phyloP scores from a whole-genome alignment of 495 filamentous ascomycete genomes.

The Pyrenula aspistea region DNA sequence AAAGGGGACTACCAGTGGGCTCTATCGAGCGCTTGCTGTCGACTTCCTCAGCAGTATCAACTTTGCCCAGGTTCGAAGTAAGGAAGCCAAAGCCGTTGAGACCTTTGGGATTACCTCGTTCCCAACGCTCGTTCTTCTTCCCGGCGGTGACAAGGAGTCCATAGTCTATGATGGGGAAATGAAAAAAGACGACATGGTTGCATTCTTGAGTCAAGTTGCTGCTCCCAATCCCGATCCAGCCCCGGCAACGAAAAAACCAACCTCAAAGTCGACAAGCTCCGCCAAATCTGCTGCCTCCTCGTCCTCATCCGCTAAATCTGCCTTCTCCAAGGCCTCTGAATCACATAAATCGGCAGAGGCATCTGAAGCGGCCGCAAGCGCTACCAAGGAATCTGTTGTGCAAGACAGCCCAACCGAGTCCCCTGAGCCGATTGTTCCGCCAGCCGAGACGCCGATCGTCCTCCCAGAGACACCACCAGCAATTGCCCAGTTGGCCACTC shows the following conservation, averaged over 20 bases:
- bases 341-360: constrained; percentile 27
- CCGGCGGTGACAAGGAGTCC: constrained; percentile 54
- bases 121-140: constrained; percentile 72
- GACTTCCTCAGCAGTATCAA: constrained; percentile 78
- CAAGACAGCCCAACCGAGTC: constrained; percentile 32
- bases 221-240: constrained; percentile 62
- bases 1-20: constrained; percentile 74
- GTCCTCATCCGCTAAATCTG: constrained; percentile 12
- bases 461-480: constrained; percentile 28
- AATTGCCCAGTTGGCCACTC: constrained; percentile 38
- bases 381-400: constrained; percentile 27
- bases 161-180: constrained; percentile 73
- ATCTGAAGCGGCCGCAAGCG: constrained; percentile 18
- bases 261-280: constrained; percentile 29
- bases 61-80: constrained; percentile 77
- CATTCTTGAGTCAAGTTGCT: constrained; percentile 71
- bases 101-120: constrained; percentile 66
- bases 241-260: constrained; percentile 26
- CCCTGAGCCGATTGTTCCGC: constrained; percentile 26
- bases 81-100: constrained; percentile 59
- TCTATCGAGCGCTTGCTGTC: constrained; percentile 76
- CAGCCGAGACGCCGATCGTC: constrained; percentile 28
- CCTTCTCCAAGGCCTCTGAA: constrained; percentile 28
- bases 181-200: constrained; percentile 70
- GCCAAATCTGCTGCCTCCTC: constrained; percentile 21